Base-by-base conservation (phyloP, 139 green algal species). In the Tetratostichococcus sp. region DNA sequence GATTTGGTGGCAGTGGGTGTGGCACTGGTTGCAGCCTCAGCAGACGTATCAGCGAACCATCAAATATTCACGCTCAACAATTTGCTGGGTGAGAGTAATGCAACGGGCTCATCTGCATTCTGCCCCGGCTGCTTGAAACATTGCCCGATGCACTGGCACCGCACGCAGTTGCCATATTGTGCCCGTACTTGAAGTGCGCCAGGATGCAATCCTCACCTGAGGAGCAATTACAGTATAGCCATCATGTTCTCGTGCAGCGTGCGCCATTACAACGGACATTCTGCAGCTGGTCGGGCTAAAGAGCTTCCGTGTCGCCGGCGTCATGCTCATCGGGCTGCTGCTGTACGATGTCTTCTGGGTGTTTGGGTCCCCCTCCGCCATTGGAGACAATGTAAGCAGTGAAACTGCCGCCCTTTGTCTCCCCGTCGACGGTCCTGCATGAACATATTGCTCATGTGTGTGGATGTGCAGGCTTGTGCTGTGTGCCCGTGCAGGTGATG, bases 291-390 rank as follows among this genome's bases (percentile, higher is more conserved):
- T 95, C 23, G 92, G 92, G 1, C 70, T 95, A 25, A 84, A 81
- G 17, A 89, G 78, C 75, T 97, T 97, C 82, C 81, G 90, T 0
- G 86, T 88, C 31, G 92, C 89, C 1, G 89, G 66, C 2, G 85
- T 93, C 42, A 82, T 94, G 75, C 88, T 96, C 42, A 28, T 85
- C 28, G 96, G 95, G 0, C 84, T 98, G 59, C 88, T 98, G 67
- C 26, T 82, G 30, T 98, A 98, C 74, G 94, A 98, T 77, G 91
- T 97, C 19, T 93, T 94, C 59, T 97, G 92, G 91, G 92, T 97
- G n/a, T 96, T 96, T 81, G 88, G 80, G 59, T 89, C 80, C 26
- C 72, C 74, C 1, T 28, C 77, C 2, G 70, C 62, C 14, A 69
- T 74, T 25, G 76, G 76, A 30, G 65, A 39, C 50, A 62, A 62